Conservation (phyloP, 1,284 basidiomycete genomes). For the Cutaneotrichosporon mucoides region DNA sequence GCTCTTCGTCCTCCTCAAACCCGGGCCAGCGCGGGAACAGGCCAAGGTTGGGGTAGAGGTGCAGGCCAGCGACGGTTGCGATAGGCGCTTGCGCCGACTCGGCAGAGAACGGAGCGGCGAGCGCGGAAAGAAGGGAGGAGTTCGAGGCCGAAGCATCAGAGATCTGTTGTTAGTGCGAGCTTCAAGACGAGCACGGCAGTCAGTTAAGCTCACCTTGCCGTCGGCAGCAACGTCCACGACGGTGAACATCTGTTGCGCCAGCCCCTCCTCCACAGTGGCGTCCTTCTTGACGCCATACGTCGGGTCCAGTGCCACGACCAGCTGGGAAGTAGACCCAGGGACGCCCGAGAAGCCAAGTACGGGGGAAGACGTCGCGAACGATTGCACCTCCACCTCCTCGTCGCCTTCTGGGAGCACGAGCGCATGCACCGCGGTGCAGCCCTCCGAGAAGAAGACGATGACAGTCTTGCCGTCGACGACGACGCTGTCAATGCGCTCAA, state of each 20-base stretch:
- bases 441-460: constrained; percentile 47
- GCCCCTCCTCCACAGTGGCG: constrained; percentile 12
- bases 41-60: constrained; percentile 39
- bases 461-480: constrained; percentile 27
- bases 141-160: neutral
- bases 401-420: constrained; percentile 27
- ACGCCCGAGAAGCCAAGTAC: constrained; percentile 41
- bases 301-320: constrained; percentile 44
- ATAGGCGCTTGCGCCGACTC: neutral
- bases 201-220: constrained; percentile 17
- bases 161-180: too few species aligned
- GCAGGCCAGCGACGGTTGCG: constrained; percentile 13
- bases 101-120: constrained; percentile 3
- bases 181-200: too few species aligned
- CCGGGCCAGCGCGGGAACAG: constrained; percentile 47
- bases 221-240: constrained; percentile 17
- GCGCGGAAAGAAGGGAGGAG: neutral
- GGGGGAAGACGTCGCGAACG: constrained; percentile 35
- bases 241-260: constrained; percentile 1
- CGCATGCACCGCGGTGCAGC: constrained; percentile 42
- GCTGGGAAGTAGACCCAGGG: constrained; percentile 14
- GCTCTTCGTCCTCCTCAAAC: constrained; percentile 46
- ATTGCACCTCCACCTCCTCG: constrained; percentile 18
- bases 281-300: constrained; percentile 31
- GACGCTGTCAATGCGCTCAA: constrained; percentile 38